Evolutionary conservation across 306 rosid species (phyloP).

Genomic region (Glycine soja): DNA sequence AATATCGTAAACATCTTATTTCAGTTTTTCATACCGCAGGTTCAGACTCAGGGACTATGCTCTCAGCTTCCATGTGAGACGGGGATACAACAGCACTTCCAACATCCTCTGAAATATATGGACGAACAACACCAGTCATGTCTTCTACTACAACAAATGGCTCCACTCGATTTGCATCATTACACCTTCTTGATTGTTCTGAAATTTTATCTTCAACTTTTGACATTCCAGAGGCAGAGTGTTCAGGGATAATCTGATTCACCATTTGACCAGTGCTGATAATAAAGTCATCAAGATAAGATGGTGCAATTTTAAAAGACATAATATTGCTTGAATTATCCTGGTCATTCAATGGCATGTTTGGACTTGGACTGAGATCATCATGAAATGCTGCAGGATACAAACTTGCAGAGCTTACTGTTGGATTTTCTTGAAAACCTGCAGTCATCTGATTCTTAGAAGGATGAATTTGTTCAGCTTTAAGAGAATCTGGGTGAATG

Average conservation of each 20-base stretch:
- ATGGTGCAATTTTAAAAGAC: slow-evolving; percentile 47
- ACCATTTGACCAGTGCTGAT: slow-evolving; percentile 47
- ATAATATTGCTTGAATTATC: slow-evolving; percentile 48
- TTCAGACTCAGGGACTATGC: slow-evolving; percentile 63
- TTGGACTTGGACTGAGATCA: slow-evolving; percentile 44
- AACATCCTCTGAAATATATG: slow-evolving; percentile 48
- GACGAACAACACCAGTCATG: slow-evolving; percentile 36
- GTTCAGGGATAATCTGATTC: slow-evolving; percentile 51
- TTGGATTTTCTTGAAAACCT: slow-evolving; percentile 47
- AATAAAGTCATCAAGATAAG: slow-evolving; percentile 61
- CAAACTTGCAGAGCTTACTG: slow-evolving; percentile 49
- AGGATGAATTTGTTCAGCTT: slow-evolving; percentile 51
- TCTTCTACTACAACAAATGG: slow-evolving; percentile 43
- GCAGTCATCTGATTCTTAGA: slow-evolving; percentile 44
- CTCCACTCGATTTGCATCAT: slow-evolving; percentile 45
- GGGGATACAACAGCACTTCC: slow-evolving; percentile 52
- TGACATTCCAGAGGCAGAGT: slow-evolving; percentile 43
- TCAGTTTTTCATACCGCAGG: slow-evolving; percentile 58
- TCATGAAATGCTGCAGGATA: slow-evolving; percentile 47
- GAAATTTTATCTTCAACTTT: slow-evolving; percentile 43
- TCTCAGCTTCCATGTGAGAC: slow-evolving; percentile 59
- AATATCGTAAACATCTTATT: slow-evolving; percentile 38
- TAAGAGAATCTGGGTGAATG: slow-evolving; percentile 45
- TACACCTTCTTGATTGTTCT: slow-evolving; percentile 44
- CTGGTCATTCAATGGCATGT: slow-evolving; percentile 50